Evolutionary conservation across 164 flowering plant genomes (phyloP).

Genomic region (Cinnamomum chago): DNA sequence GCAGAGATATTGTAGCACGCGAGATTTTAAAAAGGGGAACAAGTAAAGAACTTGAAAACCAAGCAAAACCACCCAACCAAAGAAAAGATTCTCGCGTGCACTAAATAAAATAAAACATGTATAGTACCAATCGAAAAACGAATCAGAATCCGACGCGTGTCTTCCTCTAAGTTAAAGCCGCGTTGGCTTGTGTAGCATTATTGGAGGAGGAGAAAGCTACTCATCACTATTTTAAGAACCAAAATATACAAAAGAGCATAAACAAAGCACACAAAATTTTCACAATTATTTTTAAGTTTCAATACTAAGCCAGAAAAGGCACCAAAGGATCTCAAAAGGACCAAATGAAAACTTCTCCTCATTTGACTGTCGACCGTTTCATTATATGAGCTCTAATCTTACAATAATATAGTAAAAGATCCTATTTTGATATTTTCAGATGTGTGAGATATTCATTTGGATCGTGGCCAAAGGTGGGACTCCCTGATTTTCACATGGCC

Average conservation of each 20-base stretch:
- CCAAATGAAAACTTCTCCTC: background rate
- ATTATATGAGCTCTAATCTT: background rate
- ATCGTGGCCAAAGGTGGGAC: too few relatives aligned
- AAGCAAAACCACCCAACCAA: conserved; percentile 2
- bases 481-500: too few relatives aligned
- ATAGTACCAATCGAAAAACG: background rate
- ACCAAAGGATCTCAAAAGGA: too few relatives aligned
- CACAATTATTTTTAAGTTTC: too few relatives aligned
- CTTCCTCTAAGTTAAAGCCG: background rate
- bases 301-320: background rate
- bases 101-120: background rate
- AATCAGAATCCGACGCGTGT: background rate
- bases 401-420: too few relatives aligned
- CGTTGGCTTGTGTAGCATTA: conserved; percentile 2
- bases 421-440: too few relatives aligned
- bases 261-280: too few relatives aligned
- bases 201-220: background rate
- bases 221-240: background rate
- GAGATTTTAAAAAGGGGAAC: background rate
- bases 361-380: background rate
- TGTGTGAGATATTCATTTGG: too few relatives aligned
- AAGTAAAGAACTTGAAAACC: background rate
- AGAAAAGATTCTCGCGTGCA: conserved; percentile 7
- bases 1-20: too few relatives aligned
- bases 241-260: too few relatives aligned